These are phyloP conservation scores for Carnegiea gigantea DNA, from an alignment of 179 eudicot genomes.

Conservation along the genomic window DNA sequence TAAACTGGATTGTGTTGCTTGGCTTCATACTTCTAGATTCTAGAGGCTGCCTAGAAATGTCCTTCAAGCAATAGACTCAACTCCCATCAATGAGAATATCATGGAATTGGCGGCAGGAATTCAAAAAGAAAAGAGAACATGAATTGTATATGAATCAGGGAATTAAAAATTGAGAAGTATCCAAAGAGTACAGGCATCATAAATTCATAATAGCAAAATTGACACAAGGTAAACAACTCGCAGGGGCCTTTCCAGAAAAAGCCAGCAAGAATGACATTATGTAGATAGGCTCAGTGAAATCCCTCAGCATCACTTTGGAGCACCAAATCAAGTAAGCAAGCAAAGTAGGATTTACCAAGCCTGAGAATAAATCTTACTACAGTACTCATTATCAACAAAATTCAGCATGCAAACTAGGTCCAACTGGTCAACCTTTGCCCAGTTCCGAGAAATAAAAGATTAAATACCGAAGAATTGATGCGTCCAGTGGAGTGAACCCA, in stretches of 20 bases:
- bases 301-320: neutral
- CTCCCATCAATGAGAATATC: neutral
- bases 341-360: neutral
- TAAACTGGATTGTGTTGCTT: slow-evolving; percentile 1
- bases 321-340: neutral
- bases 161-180: no score
- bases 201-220: neutral
- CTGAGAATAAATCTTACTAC: neutral
- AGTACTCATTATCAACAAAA: neutral
- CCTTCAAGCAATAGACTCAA: neutral
- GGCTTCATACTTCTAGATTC: neutral
- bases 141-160: neutral
- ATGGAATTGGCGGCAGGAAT: neutral
- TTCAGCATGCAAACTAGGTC: neutral
- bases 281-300: neutral
- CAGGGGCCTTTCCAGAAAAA: neutral
- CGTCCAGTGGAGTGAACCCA: slow-evolving; percentile 92
- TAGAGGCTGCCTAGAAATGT: no score
- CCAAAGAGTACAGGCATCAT: no score
- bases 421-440: neutral
- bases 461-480: slow-evolving; percentile 80
- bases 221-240: neutral
- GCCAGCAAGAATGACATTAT: neutral
- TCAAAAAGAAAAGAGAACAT: neutral
- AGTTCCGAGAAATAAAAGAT: slow-evolving; percentile 6